phyloP scores from a whole-genome alignment of 495 filamentous ascomycete species.

The Hypoxylon perforatum region DNA sequence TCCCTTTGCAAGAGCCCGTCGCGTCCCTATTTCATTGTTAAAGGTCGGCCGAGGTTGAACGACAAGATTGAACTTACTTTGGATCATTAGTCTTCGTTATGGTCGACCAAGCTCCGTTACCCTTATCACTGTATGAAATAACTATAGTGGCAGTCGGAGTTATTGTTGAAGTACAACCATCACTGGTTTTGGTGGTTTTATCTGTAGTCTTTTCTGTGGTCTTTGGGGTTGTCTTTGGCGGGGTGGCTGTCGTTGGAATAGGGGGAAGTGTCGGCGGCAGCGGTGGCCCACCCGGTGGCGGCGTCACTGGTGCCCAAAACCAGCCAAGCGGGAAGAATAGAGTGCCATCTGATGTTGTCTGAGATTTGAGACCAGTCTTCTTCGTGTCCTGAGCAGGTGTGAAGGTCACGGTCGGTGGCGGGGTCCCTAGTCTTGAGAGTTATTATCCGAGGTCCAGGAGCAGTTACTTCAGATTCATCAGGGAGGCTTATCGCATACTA shows the following conservation, averaged over 20 bases:
- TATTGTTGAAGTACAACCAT: background rate
- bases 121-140: background rate
- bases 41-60: background rate
- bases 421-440: no score
- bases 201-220: background rate
- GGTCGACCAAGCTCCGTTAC: background rate
- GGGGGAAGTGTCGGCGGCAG: background rate
- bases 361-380: no score
- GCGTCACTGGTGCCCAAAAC: no score
- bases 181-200: background rate
- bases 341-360: no score
- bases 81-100: background rate
- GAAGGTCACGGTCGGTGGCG: no score
- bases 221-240: background rate
- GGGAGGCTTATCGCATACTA: no score
- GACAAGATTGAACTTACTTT: background rate
- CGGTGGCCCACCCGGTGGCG: no score
- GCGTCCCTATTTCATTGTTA: background rate
- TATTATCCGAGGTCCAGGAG: no score
- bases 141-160: background rate
- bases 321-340: no score
- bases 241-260: background rate
- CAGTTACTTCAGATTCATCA: no score
- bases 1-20: background rate
- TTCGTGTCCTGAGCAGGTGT: no score